These are phyloP conservation scores for Rhizopogon vulgaris DNA, from an alignment of 768 basidiomycete genomes.

Conservation along the genomic window DNA sequence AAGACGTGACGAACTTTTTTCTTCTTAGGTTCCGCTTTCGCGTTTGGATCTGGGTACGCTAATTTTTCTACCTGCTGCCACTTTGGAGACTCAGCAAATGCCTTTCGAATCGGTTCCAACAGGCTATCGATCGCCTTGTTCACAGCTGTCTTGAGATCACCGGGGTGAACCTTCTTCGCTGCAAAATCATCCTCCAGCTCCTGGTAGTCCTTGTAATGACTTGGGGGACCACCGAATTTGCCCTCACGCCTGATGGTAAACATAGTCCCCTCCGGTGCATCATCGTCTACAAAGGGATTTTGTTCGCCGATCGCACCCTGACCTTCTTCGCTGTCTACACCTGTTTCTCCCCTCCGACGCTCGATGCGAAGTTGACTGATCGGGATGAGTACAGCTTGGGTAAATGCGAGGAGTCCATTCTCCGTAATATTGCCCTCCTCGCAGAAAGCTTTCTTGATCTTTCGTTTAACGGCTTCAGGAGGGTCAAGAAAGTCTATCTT, in stretches of 20 bases:
- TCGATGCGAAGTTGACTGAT: slow-evolving; percentile 73
- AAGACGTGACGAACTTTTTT: slow-evolving; percentile 37
- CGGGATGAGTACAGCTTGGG: slow-evolving; percentile 82
- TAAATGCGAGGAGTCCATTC: slow-evolving; percentile 86
- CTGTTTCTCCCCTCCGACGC: slow-evolving; percentile 38
- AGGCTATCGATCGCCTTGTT: slow-evolving; percentile 67
- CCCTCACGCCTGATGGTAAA: slow-evolving; percentile 75
- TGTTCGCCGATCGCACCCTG: slow-evolving; percentile 46
- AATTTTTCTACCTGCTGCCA: slow-evolving; percentile 72
- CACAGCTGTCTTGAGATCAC: slow-evolving; percentile 80
- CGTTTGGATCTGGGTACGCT: slow-evolving; percentile 80
- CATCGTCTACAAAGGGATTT: slow-evolving; percentile 56
- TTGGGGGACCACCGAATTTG: slow-evolving; percentile 69
- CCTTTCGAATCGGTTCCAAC: slow-evolving; percentile 73
- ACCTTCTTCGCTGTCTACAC: slow-evolving; percentile 34
- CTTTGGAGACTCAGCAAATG: slow-evolving; percentile 71
- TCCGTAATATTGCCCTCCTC: slow-evolving; percentile 86
- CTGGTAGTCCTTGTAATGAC: slow-evolving; percentile 65
- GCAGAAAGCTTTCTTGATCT: slow-evolving; percentile 90
- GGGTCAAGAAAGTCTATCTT: slow-evolving; percentile 97
- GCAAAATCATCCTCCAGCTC: slow-evolving; percentile 71
- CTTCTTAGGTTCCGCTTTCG: slow-evolving; percentile 52
- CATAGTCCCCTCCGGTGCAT: slow-evolving; percentile 76
- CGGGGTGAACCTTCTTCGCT: slow-evolving; percentile 76
- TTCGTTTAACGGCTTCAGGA: slow-evolving; percentile 76